A percentile compares a stretch with the other conserved stretches of the same genome.
phyloP scores from a whole-genome alignment of 306 rosid genomes.

The Castanopsis chinensis region DNA sequence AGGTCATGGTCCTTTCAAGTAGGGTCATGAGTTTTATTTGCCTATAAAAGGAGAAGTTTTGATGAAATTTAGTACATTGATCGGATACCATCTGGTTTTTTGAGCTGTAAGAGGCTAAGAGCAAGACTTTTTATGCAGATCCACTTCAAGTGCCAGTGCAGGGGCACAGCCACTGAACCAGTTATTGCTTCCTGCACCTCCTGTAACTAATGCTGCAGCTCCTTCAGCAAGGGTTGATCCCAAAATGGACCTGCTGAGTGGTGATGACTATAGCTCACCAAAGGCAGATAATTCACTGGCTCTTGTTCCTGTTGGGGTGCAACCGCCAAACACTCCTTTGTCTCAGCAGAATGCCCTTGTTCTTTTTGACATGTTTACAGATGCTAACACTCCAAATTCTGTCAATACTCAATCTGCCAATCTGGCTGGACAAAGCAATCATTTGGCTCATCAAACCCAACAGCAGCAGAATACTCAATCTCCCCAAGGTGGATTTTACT shows the following conservation, averaged over 20 bases:
- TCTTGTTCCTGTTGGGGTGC: constrained; percentile 81
- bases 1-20: neutral
- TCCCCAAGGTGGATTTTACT: constrained; percentile 56
- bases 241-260: constrained; percentile 89
- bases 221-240: constrained; percentile 50
- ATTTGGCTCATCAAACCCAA: constrained; percentile 47
- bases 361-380: constrained; percentile 79
- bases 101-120: constrained; percentile 24
- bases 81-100: constrained; percentile 18
- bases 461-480: constrained; percentile 60
- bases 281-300: constrained; percentile 82
- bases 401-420: constrained; percentile 46
- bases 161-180: constrained; percentile 73
- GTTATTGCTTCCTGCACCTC: constrained; percentile 73
- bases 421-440: constrained; percentile 41
- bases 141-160: constrained; percentile 54
- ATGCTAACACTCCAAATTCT: constrained; percentile 41
- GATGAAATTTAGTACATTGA: constrained; percentile 13
- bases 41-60: neutral
- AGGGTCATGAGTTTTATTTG: neutral
- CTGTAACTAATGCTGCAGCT: constrained; percentile 48
- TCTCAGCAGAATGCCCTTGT: constrained; percentile 84
- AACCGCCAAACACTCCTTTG: constrained; percentile 49
- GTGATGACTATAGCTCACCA: constrained; percentile 83
- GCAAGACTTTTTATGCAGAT: constrained; percentile 40